A percentile compares a stretch with the other conserved stretches of the same genome.
These are phyloP conservation scores for Trichoderma semiorbis DNA, from an alignment of 2,329 filamentous ascomycete species.

Conservation along the genomic window DNA sequence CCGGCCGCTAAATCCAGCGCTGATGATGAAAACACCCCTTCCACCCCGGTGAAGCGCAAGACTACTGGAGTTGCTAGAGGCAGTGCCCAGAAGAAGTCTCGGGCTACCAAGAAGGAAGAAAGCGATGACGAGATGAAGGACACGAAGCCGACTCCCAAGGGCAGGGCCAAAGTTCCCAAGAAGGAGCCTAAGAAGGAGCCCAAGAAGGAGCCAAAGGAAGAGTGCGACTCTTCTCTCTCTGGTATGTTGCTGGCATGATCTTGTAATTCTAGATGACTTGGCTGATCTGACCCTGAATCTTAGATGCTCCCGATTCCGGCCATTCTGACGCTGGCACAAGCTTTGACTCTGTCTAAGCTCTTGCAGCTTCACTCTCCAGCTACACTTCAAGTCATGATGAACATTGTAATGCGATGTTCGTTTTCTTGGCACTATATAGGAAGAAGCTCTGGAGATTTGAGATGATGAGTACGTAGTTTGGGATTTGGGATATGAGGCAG, in stretches of 20 bases:
- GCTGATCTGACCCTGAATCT: not conserved
- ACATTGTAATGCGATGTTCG: not conserved
- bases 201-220: slow-evolving; percentile 24
- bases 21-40: slow-evolving; percentile 13
- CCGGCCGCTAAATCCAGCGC: slow-evolving; percentile 14
- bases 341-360: slow-evolving; percentile 1
- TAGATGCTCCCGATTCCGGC: slow-evolving; percentile 12
- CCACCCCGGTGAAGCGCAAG: slow-evolving; percentile 32
- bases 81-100: slow-evolving; percentile 29
- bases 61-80: slow-evolving; percentile 23
- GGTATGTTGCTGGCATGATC: slow-evolving; percentile 22
- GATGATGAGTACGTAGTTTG: not conserved
- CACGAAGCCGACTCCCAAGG: slow-evolving; percentile 17
- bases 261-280: too few relatives aligned
- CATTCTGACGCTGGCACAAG: slow-evolving; percentile 9
- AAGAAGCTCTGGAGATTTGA: not conserved
- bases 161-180: not conserved
- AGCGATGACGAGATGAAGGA: slow-evolving; percentile 21
- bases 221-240: slow-evolving; percentile 26
- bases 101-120: slow-evolving; percentile 27
- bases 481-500: not conserved
- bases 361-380: not conserved
- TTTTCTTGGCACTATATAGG: not conserved
- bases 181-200: slow-evolving; percentile 20
- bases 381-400: not conserved